Evolutionary conservation across 345 rosid species (phyloP), one percentile per base, ranked within the genome.

Genomic region (Aquilaria sinensis): DNA sequence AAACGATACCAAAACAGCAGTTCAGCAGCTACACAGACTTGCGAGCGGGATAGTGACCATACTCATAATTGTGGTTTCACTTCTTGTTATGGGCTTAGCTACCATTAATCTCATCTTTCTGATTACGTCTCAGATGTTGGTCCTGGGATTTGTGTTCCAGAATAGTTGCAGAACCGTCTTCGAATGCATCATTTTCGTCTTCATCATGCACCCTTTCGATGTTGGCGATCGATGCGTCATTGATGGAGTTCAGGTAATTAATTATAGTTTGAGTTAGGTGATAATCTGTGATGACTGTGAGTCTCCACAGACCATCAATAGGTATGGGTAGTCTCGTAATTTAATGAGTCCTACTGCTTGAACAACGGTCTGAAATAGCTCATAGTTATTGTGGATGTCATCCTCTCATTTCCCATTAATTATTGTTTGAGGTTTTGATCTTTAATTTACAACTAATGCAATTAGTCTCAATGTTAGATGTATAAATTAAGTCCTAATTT

Each of bases 201-300:
- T 89, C 57, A 87, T 78, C 31, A 86, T 89, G 78, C 96, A 89
- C 70, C 96, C 96, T 5, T 89, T 84, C 10, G 93, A 86, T 72
- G 89, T 89, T 0, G 96, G 96, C 7, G 94, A 89, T 63, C 83
- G 96, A 6, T 89, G 96, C 14, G 91, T 84, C 32, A 57, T 86
- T 9, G 96, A 89, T 6, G 96, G 85, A 23, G 70, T 89, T 46
- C 93, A 84, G 86, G 96, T 89, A 71, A 49, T 14, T 14, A 23
- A 23, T 23, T 23, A 23, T 23, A 23, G 23, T 23, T 23, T 23
- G 23, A 23, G 23, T 23, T 23, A 23, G 23, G 1, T 23, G 23
- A 23, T 1, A 23, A 23, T 23, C 23, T 23, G 23, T 23, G 23
- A 23, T 23, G 23, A 23, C 23, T 23, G 23, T 23, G 23, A 23